These are phyloP conservation scores for Ceratocystis albifundus DNA, from an alignment of 2,329 filamentous ascomycete species.

Conservation along the genomic window DNA sequence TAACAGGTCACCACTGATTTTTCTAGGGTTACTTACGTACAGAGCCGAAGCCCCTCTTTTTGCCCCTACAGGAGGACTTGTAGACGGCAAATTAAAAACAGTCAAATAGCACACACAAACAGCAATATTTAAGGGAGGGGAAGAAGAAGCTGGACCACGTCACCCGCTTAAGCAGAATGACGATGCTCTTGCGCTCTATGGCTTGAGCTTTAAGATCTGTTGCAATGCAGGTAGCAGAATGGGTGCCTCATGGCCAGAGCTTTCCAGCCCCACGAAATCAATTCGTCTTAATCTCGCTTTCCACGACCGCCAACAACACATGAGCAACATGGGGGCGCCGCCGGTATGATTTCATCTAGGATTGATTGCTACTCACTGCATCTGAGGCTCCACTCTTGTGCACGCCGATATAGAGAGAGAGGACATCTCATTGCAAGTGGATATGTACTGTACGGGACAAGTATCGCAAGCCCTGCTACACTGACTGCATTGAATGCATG, in stretches of 20 bases:
- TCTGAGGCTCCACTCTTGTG: not conserved
- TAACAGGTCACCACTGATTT: not conserved
- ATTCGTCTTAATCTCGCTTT: constrained; percentile 5
- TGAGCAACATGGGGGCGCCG: too few species aligned
- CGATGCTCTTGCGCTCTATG: not conserved
- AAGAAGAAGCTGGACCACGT: not conserved
- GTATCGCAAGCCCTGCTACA: not conserved
- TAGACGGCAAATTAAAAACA: not conserved
- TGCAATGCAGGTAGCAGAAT: not conserved
- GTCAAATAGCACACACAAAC: not conserved
- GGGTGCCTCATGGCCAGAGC: constrained; percentile 7
- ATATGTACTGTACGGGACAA: not conserved
- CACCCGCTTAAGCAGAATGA: not conserved
- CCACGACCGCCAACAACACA: not conserved
- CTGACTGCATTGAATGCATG: not conserved
- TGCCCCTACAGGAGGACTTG: not conserved
- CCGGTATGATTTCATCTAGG: not conserved
- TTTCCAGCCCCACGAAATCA: not conserved
- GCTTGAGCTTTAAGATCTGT: constrained; percentile 1
- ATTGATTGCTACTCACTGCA: not conserved
- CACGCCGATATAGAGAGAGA: not conserved
- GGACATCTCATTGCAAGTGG: not conserved
- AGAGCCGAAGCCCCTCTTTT: not conserved
- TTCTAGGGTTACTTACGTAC: not conserved
- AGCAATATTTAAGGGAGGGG: not conserved